Conservation (phyloP, 768 basidiomycete species). For the Hortiboletus flavorubellus region DNA sequence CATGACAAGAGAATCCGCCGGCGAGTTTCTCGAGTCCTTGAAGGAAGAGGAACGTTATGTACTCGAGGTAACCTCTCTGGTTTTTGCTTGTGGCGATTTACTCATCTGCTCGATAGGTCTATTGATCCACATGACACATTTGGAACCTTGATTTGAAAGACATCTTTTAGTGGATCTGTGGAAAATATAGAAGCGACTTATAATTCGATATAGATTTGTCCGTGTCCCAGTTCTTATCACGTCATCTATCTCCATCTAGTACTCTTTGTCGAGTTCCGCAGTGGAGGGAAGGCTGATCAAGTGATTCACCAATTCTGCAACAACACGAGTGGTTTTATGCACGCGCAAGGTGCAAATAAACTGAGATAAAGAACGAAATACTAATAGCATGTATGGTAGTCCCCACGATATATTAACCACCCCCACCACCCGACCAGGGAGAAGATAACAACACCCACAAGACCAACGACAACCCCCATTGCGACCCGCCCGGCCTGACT, state of each 20-base stretch:
- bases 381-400: constrained; percentile 24
- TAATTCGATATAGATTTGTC: neutral
- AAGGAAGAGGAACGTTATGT: constrained; percentile 99
- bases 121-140: constrained; percentile 6
- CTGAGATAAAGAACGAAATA: neutral
- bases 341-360: neutral
- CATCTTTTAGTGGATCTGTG: neutral
- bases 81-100: neutral
- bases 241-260: neutral
- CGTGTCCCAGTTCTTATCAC: neutral
- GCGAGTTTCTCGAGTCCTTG: constrained; percentile 77
- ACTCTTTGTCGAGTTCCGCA: neutral
- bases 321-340: neutral
- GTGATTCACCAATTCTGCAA: neutral
- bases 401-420: constrained; percentile 27
- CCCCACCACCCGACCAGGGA: constrained; percentile 39
- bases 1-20: constrained; percentile 61
- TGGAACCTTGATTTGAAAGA: neutral
- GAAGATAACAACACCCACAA: constrained; percentile 58
- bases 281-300: neutral
- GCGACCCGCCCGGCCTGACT: constrained; percentile 62
- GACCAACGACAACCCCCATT: constrained; percentile 61
- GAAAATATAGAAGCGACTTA: neutral
- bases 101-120: constrained; percentile 18
- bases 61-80: constrained; percentile 57